A percentile compares a stretch with the other conserved stretches of the same genome.
These are phyloP conservation scores for Mimosa bimucronata DNA, from an alignment of 306 rosid genomes.

Conservation along the genomic window DNA sequence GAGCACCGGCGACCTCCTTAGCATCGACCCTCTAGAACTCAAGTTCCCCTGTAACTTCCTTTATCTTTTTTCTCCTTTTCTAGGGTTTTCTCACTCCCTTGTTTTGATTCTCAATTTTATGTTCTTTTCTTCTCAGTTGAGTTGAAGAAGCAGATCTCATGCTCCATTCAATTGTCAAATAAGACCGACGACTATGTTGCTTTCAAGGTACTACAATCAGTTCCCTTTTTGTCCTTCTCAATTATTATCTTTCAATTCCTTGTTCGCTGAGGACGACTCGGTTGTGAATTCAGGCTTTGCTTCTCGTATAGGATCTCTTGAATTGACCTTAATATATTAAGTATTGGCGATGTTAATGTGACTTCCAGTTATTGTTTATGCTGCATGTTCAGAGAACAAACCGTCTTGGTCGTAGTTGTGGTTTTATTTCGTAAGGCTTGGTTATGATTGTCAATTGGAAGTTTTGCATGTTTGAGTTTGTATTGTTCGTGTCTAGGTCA, in stretches of 20 bases:
- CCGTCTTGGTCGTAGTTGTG: neutral
- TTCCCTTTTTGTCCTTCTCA: neutral
- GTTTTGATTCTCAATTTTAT: neutral
- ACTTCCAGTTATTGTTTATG: conserved; percentile 1
- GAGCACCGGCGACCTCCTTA: conserved; percentile 90
- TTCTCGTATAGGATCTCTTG: conserved; percentile 28
- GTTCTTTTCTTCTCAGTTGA: conserved; percentile 54
- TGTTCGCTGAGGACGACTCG: neutral
- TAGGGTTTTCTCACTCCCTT: conserved; percentile 33
- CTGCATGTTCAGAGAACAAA: conserved; percentile 25
- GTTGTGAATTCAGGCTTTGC: conserved; percentile 8
- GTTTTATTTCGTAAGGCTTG: neutral
- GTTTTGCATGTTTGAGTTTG: conserved; percentile 30
- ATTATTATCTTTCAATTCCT: neutral
- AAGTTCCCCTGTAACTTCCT: conserved; percentile 73
- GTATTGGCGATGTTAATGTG: conserved; percentile 17
- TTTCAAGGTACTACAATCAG: conserved; percentile 65
- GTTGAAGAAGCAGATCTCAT: conserved; percentile 98
- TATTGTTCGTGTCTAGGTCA: conserved; percentile 60
- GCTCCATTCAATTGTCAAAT: conserved; percentile 85
- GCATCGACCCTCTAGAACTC: conserved; percentile 93
- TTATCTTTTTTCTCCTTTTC: conserved; percentile 36
- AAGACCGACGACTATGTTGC: conserved; percentile 90
- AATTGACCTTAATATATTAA: neutral
- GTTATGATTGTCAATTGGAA: conserved; percentile 7